Evolutionary conservation across 2,329 filamentous ascomycete genomes (phyloP), one percentile per base, ranked within the genome.

Genomic region (Rutstroemia sydowiana): DNA sequence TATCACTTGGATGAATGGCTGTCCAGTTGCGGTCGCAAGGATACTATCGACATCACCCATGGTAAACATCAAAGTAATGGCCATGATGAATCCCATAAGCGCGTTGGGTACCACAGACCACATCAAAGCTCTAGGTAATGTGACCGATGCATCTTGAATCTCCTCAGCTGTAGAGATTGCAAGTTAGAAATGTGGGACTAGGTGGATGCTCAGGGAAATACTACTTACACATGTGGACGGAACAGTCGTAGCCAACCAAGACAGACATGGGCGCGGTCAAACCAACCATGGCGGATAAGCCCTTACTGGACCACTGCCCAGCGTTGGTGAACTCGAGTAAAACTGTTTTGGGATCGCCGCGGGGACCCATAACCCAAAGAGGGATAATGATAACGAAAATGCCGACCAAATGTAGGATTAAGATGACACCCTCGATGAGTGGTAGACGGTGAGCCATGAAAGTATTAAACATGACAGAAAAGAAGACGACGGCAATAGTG

Each of bases 391-490:
- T 65, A 2, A 62, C 70, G 40, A 75, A 66, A 50, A 74, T 75
- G 3, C 71, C 72, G 13, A 70, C 54, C 6, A 73, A 59, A 52
- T 76, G 73, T 14, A 76, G 61, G 26, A 71, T 62, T 5, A 76
- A 61, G 18, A 75, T 65, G 4, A 72, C 50, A 0, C 64, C 67
- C 54, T 76, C 72, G 41, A 76, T 59, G 10, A 68, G 58, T 2
- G 74, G 70, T 30, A 75, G 60, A 11, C 60, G 59, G 7, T 61
- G 53, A 11, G 61, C 70, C 2, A 71, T 61, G 18, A 68, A 63
- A 1, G 70, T 73, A 57, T 76, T 76, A 60, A 75, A 67, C 8
- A 73, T 53, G n/a, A 71, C 64, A n/a, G 67, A 67, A 40, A 73
- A 60, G 1, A 65, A 55, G 1, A 70, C 64, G 50, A 74, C 68